Evolutionary conservation across 169 alveolate genomes (phyloP), one percentile per base, ranked within the genome.

Genomic region (Blepharisma undulans): DNA sequence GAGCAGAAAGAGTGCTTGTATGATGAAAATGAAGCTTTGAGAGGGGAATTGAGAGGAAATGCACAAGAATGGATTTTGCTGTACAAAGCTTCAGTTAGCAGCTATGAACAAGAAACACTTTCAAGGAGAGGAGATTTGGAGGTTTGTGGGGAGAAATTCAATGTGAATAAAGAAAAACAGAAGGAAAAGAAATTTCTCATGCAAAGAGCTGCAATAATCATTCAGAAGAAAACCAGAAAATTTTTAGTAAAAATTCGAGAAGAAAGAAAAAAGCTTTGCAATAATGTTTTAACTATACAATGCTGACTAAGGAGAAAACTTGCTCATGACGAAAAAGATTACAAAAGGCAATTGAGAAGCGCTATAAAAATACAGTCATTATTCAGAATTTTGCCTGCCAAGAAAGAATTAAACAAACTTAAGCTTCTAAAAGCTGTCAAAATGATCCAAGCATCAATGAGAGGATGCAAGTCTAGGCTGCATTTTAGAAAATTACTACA

Each of bases 131-230:
- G 61, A 19, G 48, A 85, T 19, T 36, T 91, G 1, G 92, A 86
- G 34, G 66, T 91, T 78, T 25, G 30, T 25, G 94, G 94, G 2
- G 74, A 77, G 25, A 91, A 91, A 36, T 27, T 66, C 4, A 82
- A 91, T 79, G 18, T 77, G 18, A 85, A 74, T 30, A 91, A 80
- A 60, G 94, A 91, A 79, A 86, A 72, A 36, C n/a, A 78, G 2
- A 36, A 77, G 4, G 94, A 91, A 21, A 91, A 72, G 59, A 85
- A 87, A 66, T 87, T 72, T 72, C 25, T 48, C 16, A 16, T 74
- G n/a, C 21, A 19, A 16, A 74, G 48, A 32, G 72, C 87, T 21
- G 87, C 92, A 4, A 3, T 74, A 4, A 33, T 76, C 4, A 29
- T 87, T 30, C 87, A 87, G 22, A 87, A 34, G 27, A 74, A 27